Base-by-base conservation (phyloP, 441 rosid species). In the Aleurites moluccanus region DNA sequence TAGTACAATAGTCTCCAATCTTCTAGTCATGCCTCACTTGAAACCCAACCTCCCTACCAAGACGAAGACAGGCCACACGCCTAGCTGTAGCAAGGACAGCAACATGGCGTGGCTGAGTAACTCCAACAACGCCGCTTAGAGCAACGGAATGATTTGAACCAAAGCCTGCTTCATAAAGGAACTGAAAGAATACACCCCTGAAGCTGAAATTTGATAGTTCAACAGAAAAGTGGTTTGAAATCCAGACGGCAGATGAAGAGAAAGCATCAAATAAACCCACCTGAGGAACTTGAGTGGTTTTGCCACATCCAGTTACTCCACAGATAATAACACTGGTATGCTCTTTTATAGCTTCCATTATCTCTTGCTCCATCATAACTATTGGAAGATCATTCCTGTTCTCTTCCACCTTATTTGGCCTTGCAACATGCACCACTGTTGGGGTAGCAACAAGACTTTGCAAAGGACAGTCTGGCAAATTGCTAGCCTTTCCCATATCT, bases 221-320 rank as follows among this genome's bases (percentile, higher is more conserved):
- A 49, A 57, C 15, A 42, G 15, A 71, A 52, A 14, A 55, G 40
- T 52, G 55, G 53, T 35, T 75, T 69, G 42, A 59, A 25, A 77
- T 25, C 57, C 38, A 76, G 53, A 52, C 52, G 67, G 57, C 38
- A 73, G 64, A 42, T 8, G 27, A 20, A 53, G 59, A 33, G 63
- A 57, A 73, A 70, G 70, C 60, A 78, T 69, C 45, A 71, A 74
- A 79, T 25, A 75, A 73, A 73, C 82, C 60, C 53, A 92, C 99
- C 97, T 92, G 99, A 65, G 98, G 99, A 81, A 95, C 97, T 83
- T 95, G 99, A 70, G 98, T 95, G 63, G 99, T 95, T 88, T 95
- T 95, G 77, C 99, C 99, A 84, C 97, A 91, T 47, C 98, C 98
- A 50, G 99, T 95, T 86, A 93, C 95, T 80, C 99, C 97, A 42